Percentiles rank a stretch among this genome's conserved stretches.
phyloP scores from a whole-genome alignment of 768 basidiomycete genomes.

The Hemileccinum rubropunctum region DNA sequence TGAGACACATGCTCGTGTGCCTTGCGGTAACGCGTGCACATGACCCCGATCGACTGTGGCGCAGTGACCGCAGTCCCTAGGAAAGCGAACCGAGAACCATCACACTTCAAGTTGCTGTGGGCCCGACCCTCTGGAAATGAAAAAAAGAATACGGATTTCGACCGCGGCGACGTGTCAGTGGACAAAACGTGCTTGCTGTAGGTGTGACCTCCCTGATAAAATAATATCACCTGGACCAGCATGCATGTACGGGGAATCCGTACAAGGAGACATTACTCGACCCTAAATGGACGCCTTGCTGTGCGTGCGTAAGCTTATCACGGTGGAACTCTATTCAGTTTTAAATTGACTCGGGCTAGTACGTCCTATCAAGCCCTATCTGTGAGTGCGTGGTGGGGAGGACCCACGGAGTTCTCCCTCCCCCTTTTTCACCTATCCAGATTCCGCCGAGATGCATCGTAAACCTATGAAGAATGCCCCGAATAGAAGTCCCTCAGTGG shows the following conservation, averaged over 20 bases:
- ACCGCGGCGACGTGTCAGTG: too few species aligned
- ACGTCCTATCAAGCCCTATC: not conserved
- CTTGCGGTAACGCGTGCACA: too few species aligned
- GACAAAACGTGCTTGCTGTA: too few species aligned
- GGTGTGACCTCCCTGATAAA: too few species aligned
- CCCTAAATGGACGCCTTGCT: not conserved
- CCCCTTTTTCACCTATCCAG: not conserved
- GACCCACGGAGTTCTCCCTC: not conserved
- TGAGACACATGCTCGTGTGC: too few species aligned
- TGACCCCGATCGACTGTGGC: too few species aligned
- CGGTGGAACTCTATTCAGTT: too few species aligned
- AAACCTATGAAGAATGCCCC: not conserved
- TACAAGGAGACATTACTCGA: not conserved
- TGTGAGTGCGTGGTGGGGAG: constrained; percentile 6
- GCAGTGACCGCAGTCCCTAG: not conserved
- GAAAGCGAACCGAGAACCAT: not conserved
- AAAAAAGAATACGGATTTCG: too few species aligned
- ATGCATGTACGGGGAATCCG: not conserved
- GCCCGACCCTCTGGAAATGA: too few species aligned
- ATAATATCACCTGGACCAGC: too few species aligned
- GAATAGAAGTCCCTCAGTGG: not conserved
- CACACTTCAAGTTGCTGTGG: not conserved
- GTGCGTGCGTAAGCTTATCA: too few species aligned
- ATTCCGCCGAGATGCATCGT: not conserved
- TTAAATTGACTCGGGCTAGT: too few species aligned